A percentile compares a stretch with the other conserved stretches of the same genome.
These are phyloP conservation scores for Hypoxylon rubiginosum DNA, from an alignment of 2,329 filamentous ascomycete species.

Conservation along the genomic window DNA sequence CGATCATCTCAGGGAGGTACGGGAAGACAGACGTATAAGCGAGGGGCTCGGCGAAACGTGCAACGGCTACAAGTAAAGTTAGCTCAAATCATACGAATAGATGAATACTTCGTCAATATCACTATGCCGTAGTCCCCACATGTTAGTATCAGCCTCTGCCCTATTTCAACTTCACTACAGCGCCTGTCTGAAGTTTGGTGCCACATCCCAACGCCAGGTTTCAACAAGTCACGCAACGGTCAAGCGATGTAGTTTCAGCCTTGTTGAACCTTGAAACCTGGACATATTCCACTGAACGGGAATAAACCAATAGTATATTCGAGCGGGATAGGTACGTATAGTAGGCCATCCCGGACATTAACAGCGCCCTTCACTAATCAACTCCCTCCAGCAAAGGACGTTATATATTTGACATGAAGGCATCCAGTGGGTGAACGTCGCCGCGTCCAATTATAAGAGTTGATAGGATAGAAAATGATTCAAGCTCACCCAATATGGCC, in stretches of 20 bases:
- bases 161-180: conserved; percentile 19
- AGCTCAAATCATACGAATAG: conserved; percentile 48
- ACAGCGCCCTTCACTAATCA: conserved; percentile 6
- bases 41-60: conserved; percentile 82
- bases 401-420: conserved; percentile 8
- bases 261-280: conserved; percentile 7
- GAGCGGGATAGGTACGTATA: conserved; percentile 30
- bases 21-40: conserved; percentile 80
- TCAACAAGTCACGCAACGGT: conserved; percentile 45
- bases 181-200: conserved; percentile 39
- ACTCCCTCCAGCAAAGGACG: conserved; percentile 1
- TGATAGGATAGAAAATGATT: conserved; percentile 29
- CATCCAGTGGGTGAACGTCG: not conserved
- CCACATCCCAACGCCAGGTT: conserved; percentile 42
- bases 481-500: conserved; percentile 77
- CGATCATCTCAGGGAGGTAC: conserved; percentile 84
- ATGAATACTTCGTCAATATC: conserved; percentile 42
- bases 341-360: conserved; percentile 4
- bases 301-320: conserved; percentile 37
- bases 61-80: conserved; percentile 70
- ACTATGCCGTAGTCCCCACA: conserved; percentile 9
- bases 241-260: conserved; percentile 15
- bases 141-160: not conserved
- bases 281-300: conserved; percentile 1
- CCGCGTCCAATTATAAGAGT: conserved; percentile 12